Conservation (phyloP, 2,329 filamentous ascomycete genomes). For the Trichoderma harzianum region DNA sequence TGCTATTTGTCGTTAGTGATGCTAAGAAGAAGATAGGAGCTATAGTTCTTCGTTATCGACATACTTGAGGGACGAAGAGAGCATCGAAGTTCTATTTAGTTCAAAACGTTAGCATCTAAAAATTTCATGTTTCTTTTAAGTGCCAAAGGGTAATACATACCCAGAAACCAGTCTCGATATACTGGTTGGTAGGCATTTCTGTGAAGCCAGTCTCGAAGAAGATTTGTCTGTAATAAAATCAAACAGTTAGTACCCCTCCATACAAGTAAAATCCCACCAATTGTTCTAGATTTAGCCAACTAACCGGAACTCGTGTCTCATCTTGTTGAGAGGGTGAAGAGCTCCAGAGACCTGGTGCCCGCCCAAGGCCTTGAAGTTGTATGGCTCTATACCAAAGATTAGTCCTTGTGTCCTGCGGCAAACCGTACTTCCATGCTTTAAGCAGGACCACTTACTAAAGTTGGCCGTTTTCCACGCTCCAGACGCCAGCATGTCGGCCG, state of each 20-base stretch:
- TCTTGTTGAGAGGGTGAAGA: constrained; percentile 79
- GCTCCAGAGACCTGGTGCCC: constrained; percentile 60
- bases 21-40: rapidly evolving
- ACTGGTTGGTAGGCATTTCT: constrained; percentile 94
- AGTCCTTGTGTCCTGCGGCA: neutral
- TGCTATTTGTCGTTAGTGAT: constrained; percentile 46
- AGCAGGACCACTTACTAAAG: constrained; percentile 60
- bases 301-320: constrained; percentile 81
- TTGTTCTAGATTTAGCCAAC: neutral
- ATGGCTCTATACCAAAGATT: constrained; percentile 46
- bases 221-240: constrained; percentile 55
- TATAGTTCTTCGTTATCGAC: neutral
- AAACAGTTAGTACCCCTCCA: neutral
- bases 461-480: constrained; percentile 89
- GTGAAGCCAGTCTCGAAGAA: constrained; percentile 99
- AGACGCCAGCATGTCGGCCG: constrained; percentile 82
- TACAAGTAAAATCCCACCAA: neutral
- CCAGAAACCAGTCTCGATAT: constrained; percentile 97
- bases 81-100: constrained; percentile 73
- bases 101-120: neutral
- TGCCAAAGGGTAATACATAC: neutral
- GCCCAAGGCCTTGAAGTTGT: constrained; percentile 70
- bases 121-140: too few relatives aligned
- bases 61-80: constrained; percentile 79
- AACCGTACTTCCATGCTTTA: neutral